Evolutionary conservation across 805 yeast genomes (phyloP), one percentile per base, ranked within the genome.

Genomic region (Barnettozyma pratensis): DNA sequence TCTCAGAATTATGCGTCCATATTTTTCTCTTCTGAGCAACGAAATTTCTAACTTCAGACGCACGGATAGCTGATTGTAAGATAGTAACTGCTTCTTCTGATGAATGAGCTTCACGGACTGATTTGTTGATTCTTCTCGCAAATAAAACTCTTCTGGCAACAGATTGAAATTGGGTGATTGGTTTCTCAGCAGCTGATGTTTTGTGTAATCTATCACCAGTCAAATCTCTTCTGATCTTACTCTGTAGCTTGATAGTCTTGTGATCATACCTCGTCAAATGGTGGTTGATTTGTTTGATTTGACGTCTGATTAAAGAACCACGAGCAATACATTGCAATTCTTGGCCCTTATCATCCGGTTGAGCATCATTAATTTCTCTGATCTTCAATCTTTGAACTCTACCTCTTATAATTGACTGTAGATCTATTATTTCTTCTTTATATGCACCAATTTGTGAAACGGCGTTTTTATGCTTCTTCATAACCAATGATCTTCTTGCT

Each of bases 401-500:
- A 11, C 65, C 77, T 52, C 75, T 66, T 4, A 67, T 57, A 3
- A 61, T 38, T 5, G 74, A 55, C 54, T 75, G 79, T 0, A 75
- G 52, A 4, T 44, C 32, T 11, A 61, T 49, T 10, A 74, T 49
- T 8, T 49, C 53, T 5, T 50, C 40, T 35, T 54, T 54, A 34
- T 66, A 55, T 11, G 44, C 51, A 6, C 40, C 41, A 36, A 56
- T 41, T 39, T 34, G 54, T 60, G 70, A 41, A 63, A 58, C 7
- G 70, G 64, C 51, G 52, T 63, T 41, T 50, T 53, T 46, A 40
- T 42, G 50, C 12, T 47, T 60, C 9, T 50, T 51, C 51, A 70
- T 59, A 3, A 56, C 42, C n/a, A 71, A 37, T 9, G 67, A 62
- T 8, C 87, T 87, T 62, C 87, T 72, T 7, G 76, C 65, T 0